A percentile compares a stretch with the other conserved stretches of the same genome.
Conservation (phyloP, 2,329 filamentous ascomycete species). For the Cercospora brassicicola region DNA sequence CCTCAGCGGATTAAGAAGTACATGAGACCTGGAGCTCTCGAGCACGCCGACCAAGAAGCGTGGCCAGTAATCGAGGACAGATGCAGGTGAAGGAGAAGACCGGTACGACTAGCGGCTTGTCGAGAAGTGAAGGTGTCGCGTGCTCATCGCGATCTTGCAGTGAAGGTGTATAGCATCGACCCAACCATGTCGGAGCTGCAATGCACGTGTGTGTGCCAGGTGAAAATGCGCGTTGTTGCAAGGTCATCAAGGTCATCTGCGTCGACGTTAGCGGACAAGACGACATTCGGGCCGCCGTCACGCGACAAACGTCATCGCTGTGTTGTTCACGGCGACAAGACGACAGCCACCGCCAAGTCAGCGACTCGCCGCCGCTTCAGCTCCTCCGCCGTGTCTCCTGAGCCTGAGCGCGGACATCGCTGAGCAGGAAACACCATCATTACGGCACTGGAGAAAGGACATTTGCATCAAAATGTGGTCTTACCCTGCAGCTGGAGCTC, state of each 20-base stretch:
- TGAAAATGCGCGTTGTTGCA: not conserved
- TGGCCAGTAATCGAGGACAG: not conserved
- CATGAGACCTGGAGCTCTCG: too few relatives aligned
- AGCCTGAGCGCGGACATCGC: not conserved
- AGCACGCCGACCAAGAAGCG: not conserved
- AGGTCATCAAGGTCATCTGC: not conserved
- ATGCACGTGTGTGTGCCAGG: not conserved
- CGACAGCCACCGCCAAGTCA: constrained; percentile 5
- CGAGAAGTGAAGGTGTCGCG: not conserved
- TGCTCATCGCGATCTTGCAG: not conserved
- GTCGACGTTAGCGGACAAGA: not conserved
- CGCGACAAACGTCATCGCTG: not conserved
- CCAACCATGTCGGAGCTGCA: not conserved
- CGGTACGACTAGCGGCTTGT: not conserved
- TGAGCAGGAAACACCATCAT: not conserved
- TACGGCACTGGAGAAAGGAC: not conserved
- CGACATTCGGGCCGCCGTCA: not conserved
- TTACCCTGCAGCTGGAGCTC: not conserved
- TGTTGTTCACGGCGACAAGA: not conserved
- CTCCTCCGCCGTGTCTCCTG: not conserved
- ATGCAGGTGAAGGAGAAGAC: not conserved
- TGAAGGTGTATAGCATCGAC: not conserved
- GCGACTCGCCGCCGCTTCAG: not conserved
- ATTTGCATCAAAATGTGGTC: constrained; percentile 3
- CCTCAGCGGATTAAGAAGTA: too few relatives aligned